These are phyloP conservation scores for Cladosporium sp. DNA, from an alignment of 2,329 filamentous ascomycete genomes.

Conservation along the genomic window DNA sequence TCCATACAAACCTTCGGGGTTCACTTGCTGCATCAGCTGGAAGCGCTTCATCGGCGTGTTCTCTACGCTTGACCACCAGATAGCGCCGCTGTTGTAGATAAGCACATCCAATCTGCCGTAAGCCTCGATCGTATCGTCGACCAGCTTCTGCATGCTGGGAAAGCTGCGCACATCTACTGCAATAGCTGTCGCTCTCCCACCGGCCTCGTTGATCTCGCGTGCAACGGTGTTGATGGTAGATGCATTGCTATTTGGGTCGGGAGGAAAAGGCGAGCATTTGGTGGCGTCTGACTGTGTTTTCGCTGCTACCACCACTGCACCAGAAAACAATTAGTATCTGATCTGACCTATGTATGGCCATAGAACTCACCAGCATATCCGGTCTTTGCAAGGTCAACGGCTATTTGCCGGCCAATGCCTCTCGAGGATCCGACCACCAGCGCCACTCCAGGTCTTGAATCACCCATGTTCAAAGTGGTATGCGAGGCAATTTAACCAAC, in stretches of 20 bases:
- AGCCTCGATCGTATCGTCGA: constrained; percentile 50
- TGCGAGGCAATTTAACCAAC: too few relatives aligned
- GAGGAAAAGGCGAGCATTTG: constrained; percentile 59
- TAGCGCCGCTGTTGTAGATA: constrained; percentile 79
- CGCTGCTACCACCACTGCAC: constrained; percentile 68
- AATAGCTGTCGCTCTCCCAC: constrained; percentile 62
- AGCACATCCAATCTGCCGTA: constrained; percentile 68
- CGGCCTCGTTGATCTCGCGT: constrained; percentile 64
- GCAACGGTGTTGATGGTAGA: constrained; percentile 80
- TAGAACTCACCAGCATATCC: constrained; percentile 61
- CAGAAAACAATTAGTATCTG: background rate
- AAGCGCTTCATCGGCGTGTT: constrained; percentile 57
- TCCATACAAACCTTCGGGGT: constrained; percentile 71
- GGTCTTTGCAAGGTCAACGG: constrained; percentile 68
- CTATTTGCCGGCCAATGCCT: constrained; percentile 77
- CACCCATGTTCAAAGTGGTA: background rate
- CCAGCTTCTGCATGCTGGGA: constrained; percentile 57
- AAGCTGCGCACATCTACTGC: constrained; percentile 65
- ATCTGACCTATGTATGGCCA: background rate
- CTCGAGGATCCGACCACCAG: constrained; percentile 69
- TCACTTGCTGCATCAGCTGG: constrained; percentile 67
- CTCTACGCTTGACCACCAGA: constrained; percentile 67
- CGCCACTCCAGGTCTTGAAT: constrained; percentile 48
- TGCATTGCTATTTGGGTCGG: constrained; percentile 67
- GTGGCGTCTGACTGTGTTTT: constrained; percentile 67